Evolutionary conservation across 805 yeast genomes (phyloP).

Genomic region (Kodamaea kakaduensis): DNA sequence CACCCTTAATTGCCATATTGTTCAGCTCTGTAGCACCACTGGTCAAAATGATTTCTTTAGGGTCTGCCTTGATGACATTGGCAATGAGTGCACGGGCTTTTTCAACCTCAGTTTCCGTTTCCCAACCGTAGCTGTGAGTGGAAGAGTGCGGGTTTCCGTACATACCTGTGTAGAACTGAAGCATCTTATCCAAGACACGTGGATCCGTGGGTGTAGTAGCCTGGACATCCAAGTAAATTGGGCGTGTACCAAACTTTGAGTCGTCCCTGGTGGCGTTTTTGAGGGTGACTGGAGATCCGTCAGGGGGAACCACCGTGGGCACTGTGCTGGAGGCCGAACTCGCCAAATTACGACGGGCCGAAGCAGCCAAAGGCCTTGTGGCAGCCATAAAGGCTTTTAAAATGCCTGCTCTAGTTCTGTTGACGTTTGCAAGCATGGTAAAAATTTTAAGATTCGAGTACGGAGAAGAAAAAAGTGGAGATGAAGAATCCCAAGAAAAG

Average conservation of each 20-base stretch:
- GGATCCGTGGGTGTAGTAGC: constrained; percentile 99
- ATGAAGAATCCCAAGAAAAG: neutral
- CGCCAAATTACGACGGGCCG: constrained; percentile 16
- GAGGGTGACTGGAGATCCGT: constrained; percentile 44
- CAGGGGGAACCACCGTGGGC: constrained; percentile 33
- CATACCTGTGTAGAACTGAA: constrained; percentile 81
- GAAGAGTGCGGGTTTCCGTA: constrained; percentile 98
- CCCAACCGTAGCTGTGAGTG: constrained; percentile 99
- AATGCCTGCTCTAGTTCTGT: neutral
- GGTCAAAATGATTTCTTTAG: constrained; percentile 94
- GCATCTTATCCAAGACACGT: constrained; percentile 85
- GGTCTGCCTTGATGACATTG: constrained; percentile 81
- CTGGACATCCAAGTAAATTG: constrained; percentile 95
- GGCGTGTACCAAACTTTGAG: constrained; percentile 63
- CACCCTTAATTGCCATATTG: constrained; percentile 94
- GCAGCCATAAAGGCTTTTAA: neutral
- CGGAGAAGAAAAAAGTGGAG: neutral
- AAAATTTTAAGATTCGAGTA: neutral
- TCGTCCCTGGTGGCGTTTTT: constrained; percentile 44
- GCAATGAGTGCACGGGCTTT: constrained; percentile 82
- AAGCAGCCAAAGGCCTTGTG: neutral
- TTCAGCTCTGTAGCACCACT: constrained; percentile 98
- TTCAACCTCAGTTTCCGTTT: constrained; percentile 89
- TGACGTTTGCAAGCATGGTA: neutral
- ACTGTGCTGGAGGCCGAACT: constrained; percentile 15